Evolutionary conservation across 73 alveolate species (phyloP).

Genomic region (Paramecium tetraurelia): DNA sequence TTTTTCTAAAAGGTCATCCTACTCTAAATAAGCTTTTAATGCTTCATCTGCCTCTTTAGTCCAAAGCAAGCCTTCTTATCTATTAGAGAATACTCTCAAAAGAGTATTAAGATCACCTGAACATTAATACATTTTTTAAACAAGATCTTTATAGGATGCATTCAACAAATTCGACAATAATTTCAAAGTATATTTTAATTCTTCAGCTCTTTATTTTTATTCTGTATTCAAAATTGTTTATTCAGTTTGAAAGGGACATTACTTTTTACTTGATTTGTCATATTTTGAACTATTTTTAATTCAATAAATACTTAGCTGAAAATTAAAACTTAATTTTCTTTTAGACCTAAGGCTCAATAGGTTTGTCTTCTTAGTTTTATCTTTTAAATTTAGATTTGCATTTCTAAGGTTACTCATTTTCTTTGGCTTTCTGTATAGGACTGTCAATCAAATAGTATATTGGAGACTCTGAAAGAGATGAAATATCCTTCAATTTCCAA

Average conservation of each 20-base stretch:
- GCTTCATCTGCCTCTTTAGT: conserved; percentile 31
- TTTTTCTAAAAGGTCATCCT: background rate
- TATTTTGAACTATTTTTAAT: background rate
- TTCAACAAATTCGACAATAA: background rate
- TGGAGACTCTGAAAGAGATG: background rate
- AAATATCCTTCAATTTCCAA: background rate
- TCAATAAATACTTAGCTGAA: background rate
- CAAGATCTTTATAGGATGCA: background rate
- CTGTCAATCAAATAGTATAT: background rate
- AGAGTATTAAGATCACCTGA: background rate
- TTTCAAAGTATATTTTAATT: background rate
- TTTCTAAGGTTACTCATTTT: background rate
- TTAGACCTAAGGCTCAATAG: background rate
- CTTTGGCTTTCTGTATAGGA: background rate
- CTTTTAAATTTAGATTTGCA: background rate
- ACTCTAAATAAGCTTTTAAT: background rate
- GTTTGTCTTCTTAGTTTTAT: background rate
- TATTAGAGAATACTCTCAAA: background rate
- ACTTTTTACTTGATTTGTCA: background rate
- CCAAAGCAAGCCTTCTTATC: background rate
- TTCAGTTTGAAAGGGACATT: background rate
- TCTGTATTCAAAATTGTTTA: background rate
- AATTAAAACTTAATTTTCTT: background rate
- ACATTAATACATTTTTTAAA: background rate
- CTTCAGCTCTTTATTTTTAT: background rate